Evolutionary conservation across 208 protist species (phyloP), one percentile per base, ranked within the genome.

Genomic region (Crithidia brevicula): DNA sequence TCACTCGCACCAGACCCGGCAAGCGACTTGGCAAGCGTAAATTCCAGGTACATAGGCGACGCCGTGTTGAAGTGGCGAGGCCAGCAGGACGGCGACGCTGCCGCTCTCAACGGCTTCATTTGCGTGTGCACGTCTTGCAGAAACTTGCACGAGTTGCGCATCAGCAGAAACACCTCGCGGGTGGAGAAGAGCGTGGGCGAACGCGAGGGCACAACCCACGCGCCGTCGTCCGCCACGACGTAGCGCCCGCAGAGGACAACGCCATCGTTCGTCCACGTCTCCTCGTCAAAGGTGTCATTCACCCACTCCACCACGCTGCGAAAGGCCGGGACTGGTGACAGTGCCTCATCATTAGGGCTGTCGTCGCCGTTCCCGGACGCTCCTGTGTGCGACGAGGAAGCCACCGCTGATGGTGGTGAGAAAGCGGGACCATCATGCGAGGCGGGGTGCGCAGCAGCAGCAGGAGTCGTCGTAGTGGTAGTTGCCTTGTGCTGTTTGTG

Each of bases 141-240:
- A 51, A 96, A 94, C 59, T 93, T 93, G 52, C 71, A 71, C 4
- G 88, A 94, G 43, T 79, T 88, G 13, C 86, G 86, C 91, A 96
- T 96, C 28, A 82, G 79, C 52, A 91, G 33, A 49, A 96, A 91
- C 34, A 94, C 84, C 57, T 93, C 88, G 2, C 84, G 83, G 11
- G 83, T 61, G 22, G 74, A 75, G 42, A 64, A 61, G 16, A 94
- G 70, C 47, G 74, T 63, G 11, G 81, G 68, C 13, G 82, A 82
- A 40, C 84, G 85, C 1, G 91, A 94, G 2, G 79, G 51, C 20
- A 89, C 83, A 27, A 86, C 88, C 87, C 91, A 96, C 16, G 84
- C 62, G 56, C 61, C 87, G 63, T 96, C 91, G 56, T 94, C 85
- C n/a, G 91, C 91, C 27, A 94, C 83, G 0, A 76, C 78, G 62